Evolutionary conservation across 2,329 filamentous ascomycete species (phyloP).

Genomic region (Penicillium sp.): DNA sequence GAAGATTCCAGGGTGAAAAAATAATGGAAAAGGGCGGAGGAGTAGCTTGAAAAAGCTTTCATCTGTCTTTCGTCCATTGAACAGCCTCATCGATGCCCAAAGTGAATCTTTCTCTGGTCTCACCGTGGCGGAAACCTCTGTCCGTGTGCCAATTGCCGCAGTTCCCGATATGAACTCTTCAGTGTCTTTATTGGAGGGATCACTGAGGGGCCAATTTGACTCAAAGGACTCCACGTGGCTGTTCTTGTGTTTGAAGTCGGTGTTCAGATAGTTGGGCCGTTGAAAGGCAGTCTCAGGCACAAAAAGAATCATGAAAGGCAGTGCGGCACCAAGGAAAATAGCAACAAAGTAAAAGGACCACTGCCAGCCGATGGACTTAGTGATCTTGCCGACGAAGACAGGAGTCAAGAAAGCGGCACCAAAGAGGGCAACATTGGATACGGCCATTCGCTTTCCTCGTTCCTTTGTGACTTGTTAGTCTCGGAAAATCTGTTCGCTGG

Average conservation of each 20-base stretch:
- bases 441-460: conserved; percentile 82
- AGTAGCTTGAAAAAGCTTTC: conserved; percentile 68
- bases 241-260: conserved; percentile 57
- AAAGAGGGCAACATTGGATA: conserved; percentile 70
- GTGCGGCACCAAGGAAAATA: conserved; percentile 72
- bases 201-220: conserved; percentile 4
- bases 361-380: conserved; percentile 70
- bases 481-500: background rate
- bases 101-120: conserved; percentile 57
- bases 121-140: conserved; percentile 6
- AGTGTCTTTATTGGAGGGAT: conserved; percentile 10
- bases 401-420: conserved; percentile 76
- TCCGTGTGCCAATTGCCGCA: background rate
- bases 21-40: conserved; percentile 75
- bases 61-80: conserved; percentile 80
- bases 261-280: conserved; percentile 67
- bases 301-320: conserved; percentile 73
- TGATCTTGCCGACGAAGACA: conserved; percentile 87
- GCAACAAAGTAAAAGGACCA: conserved; percentile 89
- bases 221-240: conserved; percentile 18
- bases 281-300: conserved; percentile 82
- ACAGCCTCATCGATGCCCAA: conserved; percentile 62
- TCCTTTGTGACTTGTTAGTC: conserved; percentile 45
- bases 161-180: conserved; percentile 5
- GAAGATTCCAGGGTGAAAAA: conserved; percentile 80